Conservation (phyloP, 2,329 filamentous ascomycete species). For the Xylaria sp. region DNA sequence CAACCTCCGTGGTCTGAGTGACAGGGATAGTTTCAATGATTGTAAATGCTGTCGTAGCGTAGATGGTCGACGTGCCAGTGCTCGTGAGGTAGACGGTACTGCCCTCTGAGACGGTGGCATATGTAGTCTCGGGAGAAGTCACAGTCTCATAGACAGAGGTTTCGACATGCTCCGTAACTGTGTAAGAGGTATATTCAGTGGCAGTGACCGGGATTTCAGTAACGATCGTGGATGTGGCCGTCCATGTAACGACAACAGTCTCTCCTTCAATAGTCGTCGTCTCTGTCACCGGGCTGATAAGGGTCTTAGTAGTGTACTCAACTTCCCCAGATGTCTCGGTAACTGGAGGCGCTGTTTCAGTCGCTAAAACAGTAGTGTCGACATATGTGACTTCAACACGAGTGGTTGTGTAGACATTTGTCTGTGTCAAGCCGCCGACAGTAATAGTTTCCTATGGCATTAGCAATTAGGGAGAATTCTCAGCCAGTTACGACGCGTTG, state of each 20-base stretch:
- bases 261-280: constrained; percentile 56
- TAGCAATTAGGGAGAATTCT: constrained; percentile 15
- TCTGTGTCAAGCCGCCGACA: constrained; percentile 35
- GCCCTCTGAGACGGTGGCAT: constrained; percentile 56
- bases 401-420: constrained; percentile 46
- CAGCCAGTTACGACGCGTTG: not conserved
- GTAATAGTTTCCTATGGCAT: constrained; percentile 33
- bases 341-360: constrained; percentile 46
- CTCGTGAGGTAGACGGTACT: constrained; percentile 55
- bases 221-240: constrained; percentile 52
- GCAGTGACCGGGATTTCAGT: constrained; percentile 47
- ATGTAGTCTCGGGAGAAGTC: constrained; percentile 53
- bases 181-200: constrained; percentile 48
- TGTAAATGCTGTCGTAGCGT: constrained; percentile 51
- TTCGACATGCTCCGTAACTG: constrained; percentile 46
- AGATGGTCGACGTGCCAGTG: constrained; percentile 56
- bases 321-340: constrained; percentile 53
- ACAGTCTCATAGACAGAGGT: constrained; percentile 51
- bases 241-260: constrained; percentile 54
- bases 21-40: constrained; percentile 55
- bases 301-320: constrained; percentile 56
- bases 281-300: constrained; percentile 58
- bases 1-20: constrained; percentile 53
- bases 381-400: constrained; percentile 33
- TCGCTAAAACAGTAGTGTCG: constrained; percentile 34